phyloP scores from a whole-genome alignment of 495 filamentous ascomycete species.

The Aspergillus homomorphus region DNA sequence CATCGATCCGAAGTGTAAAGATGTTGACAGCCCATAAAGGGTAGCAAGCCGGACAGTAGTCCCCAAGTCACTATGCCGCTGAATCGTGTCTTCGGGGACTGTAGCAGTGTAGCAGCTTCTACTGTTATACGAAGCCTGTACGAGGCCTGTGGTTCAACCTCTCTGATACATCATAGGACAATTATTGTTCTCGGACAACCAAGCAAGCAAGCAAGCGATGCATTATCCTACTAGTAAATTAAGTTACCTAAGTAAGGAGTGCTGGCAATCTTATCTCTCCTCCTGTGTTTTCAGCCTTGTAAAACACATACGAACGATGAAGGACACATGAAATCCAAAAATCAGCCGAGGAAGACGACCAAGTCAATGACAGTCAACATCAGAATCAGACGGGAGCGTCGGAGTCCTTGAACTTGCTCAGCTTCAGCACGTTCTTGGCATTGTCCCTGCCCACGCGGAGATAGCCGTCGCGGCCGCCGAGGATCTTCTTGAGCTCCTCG shows the following conservation, averaged over 20 bases:
- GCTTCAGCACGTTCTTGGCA: constrained; percentile 42
- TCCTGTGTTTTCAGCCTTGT: neutral
- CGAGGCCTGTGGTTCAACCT: no score
- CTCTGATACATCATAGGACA: no score
- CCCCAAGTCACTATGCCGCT: no score
- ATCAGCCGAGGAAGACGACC: neutral
- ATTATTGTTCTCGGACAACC: neutral
- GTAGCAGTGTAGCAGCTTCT: no score
- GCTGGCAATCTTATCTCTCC: neutral
- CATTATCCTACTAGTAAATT: neutral
- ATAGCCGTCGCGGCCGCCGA: constrained; percentile 27
- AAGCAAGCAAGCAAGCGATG: neutral
- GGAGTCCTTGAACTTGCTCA: constrained; percentile 21
- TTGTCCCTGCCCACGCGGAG: constrained; percentile 38
- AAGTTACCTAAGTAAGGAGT: neutral
- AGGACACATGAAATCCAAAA: neutral
- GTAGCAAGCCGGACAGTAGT: no score
- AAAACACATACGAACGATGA: neutral
- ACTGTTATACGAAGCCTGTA: no score
- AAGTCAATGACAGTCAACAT: no score
- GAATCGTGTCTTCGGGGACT: no score
- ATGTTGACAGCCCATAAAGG: no score
- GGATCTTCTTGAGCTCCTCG: constrained; percentile 14
- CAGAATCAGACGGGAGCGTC: constrained; percentile 12
- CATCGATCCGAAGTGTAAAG: no score